Base-by-base conservation (phyloP, 179 eudicot species). In the Nepenthes alata region DNA sequence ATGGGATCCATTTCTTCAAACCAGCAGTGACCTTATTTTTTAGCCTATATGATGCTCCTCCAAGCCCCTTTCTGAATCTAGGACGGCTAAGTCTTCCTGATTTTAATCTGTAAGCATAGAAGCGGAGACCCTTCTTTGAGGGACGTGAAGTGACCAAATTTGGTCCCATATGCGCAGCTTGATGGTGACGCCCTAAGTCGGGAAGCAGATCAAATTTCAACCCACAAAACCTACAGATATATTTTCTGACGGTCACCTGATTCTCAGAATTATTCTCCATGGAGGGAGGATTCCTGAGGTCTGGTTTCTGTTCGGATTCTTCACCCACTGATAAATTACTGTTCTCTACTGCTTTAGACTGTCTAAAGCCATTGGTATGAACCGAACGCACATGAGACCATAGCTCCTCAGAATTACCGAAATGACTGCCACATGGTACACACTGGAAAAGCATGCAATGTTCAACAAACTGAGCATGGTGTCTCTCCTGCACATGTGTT, bases 181-280 rank as follows among this genome's bases (percentile, higher is more conserved):
- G 99, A 78, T 93, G 97, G 72, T 93, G 99, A 45, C 97, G 93
- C n/a, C 99, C 99, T 60, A 93, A 87, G 70, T 93, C 99, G 50
- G 99, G 99, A 11, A 93, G 78, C 68, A 89, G 83, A 81, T 93
- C 97, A 63, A 93, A 93, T 67, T 75, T 93, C 70, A 89, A 72
- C 55, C 97, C 95, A 74, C 99, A 93, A 73, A 85, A 82, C 72
- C 80, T 82, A 76, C 99, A 93, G 57, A 82, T 76, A 70, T 61
- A 93, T 71, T 74, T 87, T 50, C 81, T 69, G 47, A 68, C 67
- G 38, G 75, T 78, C 53, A 72, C 73, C 70, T 79, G 81, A 48
- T 62, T 75, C 61, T 76, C 85, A 38, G 75, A 65, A 66, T 62
- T 78, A 35, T 67, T 72, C 71, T 81, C 87, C n/a, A 66, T 47